Evolutionary conservation across 2,329 filamentous ascomycete species (phyloP), one percentile per base, ranked within the genome.

Genomic region (Fusarium beomiforme): DNA sequence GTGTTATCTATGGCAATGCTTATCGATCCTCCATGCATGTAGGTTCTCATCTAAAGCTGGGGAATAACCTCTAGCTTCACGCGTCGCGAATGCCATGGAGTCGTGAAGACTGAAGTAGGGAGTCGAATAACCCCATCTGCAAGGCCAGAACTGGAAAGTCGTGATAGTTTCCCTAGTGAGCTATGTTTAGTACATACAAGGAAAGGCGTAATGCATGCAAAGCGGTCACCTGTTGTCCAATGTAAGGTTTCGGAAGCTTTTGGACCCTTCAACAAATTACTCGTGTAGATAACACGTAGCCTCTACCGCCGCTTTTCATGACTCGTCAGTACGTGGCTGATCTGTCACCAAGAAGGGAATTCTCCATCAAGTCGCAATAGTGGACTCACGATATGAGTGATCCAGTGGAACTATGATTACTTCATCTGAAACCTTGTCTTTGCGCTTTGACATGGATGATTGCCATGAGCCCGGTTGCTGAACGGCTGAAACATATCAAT

Each of bases 371-470:
- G 11, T 17, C 12, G 12, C 12, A 21, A 36, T 2, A 4, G 6
- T 50, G 31, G 21, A n/a, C 21, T 50, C 17, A n/a, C 6, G 21
- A 50, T 36, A 17, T n/a, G 12, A n/a, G 9, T 3, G 21, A 21
- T 36, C 47, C 34, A 21, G 23, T 21, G 21, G 31, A 21, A 21
- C 24, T 36, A 24, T 50, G 31, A 36, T 31, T 16, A 34, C 19
- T n/a, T 2, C 21, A 24, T 31, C 31, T 36, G 31, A 36, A 50
- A 50, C 21, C 47, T 50, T 36, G 1, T 21, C 31, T 13, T 36
- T 3, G 9, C 6, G 31, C 3, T 24, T 6, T n/a, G 2, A 3
- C 2, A 19, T 3, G 17, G 47, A 2, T 21, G 21, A 14, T 3
- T 13, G 34, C 29, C 9, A 7, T 5, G 31, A 50, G 31, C 47